Evolutionary conservation across 176 grass and related monocot species (phyloP).

Genomic region (Oryza meyeriana): DNA sequence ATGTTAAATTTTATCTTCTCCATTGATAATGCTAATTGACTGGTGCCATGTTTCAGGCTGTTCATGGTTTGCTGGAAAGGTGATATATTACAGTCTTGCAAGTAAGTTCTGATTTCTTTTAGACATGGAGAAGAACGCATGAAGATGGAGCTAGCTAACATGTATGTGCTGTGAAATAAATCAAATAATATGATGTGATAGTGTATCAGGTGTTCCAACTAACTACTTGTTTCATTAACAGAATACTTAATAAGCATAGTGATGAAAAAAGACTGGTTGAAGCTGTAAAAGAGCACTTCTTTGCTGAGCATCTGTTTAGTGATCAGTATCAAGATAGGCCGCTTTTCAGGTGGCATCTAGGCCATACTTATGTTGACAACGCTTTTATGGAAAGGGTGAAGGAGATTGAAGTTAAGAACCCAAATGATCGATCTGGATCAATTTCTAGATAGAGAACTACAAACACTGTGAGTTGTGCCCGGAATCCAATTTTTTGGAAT

Average conservation of each 20-base stretch:
- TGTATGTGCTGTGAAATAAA: constrained; percentile 32
- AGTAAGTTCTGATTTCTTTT: not conserved
- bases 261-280: constrained; percentile 39
- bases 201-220: constrained; percentile 1
- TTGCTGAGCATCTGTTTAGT: constrained; percentile 67
- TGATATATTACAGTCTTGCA: not conserved
- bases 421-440: not conserved
- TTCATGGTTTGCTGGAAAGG: not conserved
- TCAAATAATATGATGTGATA: not conserved
- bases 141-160: constrained; percentile 48
- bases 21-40: constrained; percentile 3
- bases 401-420: constrained; percentile 28
- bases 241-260: constrained; percentile 67
- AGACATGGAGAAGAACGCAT: constrained; percentile 9
- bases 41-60: constrained; percentile 19
- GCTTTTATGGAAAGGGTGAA: constrained; percentile 35
- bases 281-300: constrained; percentile 59
- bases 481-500: not conserved
- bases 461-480: constrained; percentile 16
- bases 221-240: constrained; percentile 35
- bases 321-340: constrained; percentile 68
- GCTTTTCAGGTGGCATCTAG: constrained; percentile 57
- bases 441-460: constrained; percentile 29
- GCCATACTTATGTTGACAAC: constrained; percentile 46
- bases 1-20: constrained; percentile 9